These are phyloP conservation scores for Iberis amara DNA, from an alignment of 441 rosid genomes.

Conservation along the genomic window DNA sequence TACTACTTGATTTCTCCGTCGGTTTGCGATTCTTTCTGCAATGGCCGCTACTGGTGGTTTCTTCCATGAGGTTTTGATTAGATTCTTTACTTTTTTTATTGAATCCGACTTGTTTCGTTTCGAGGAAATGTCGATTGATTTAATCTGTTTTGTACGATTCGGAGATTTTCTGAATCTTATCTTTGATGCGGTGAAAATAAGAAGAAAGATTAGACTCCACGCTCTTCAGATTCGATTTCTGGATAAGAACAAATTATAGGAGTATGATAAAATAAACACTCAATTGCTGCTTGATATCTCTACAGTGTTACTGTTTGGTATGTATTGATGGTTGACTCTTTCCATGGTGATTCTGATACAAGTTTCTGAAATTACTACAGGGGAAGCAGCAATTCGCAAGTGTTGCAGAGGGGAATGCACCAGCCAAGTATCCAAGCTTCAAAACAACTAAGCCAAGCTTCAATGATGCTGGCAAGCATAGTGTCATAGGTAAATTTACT, in stretches of 20 bases:
- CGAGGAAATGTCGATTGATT: too few relatives aligned
- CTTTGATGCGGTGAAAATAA: too few relatives aligned
- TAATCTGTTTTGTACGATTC: too few relatives aligned
- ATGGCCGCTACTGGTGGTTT: conserved; percentile 27
- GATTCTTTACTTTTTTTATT: neutral
- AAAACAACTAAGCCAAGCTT: conserved; percentile 39
- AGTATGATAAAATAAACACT: too few relatives aligned
- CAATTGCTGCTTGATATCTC: too few relatives aligned
- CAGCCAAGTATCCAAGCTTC: conserved; percentile 42
- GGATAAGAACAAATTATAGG: neutral
- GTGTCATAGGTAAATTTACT: conserved; percentile 10
- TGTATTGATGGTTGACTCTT: neutral
- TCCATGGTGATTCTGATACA: neutral
- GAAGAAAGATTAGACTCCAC: too few relatives aligned
- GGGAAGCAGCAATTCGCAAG: conserved; percentile 33
- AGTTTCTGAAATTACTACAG: conserved; percentile 28
- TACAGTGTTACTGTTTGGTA: too few relatives aligned
- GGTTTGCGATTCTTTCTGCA: conserved; percentile 11
- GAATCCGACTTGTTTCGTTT: too few relatives aligned
- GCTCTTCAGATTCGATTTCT: neutral
- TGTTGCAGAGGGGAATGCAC: conserved; percentile 35
- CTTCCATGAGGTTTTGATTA: conserved; percentile 36
- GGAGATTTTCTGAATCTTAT: too few relatives aligned
- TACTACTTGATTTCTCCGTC: neutral
- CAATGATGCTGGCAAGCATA: conserved; percentile 5